These are phyloP conservation scores for Colletotrichum sp. DNA, from an alignment of 2,329 filamentous ascomycete genomes.

Conservation along the genomic window DNA sequence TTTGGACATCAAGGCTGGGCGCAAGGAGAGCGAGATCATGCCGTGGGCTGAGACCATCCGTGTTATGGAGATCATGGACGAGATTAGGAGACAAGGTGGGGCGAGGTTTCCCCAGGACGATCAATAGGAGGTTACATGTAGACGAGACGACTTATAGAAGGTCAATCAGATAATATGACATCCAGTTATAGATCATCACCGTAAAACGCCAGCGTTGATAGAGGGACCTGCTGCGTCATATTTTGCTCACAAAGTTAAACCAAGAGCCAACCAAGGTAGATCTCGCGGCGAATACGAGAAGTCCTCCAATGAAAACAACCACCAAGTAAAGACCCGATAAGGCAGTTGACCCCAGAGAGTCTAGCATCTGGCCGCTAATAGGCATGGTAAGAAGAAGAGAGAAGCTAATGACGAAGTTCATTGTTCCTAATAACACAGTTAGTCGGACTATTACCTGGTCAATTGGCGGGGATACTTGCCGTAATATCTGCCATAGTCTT, in stretches of 20 bases:
- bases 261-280: not conserved
- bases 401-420: slow-evolving; percentile 50
- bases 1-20: slow-evolving; percentile 40
- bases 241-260: not conserved
- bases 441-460: not conserved
- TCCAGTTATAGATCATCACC: not conserved
- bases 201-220: not conserved
- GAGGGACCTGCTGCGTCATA: not conserved
- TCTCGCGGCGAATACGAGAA: slow-evolving; percentile 31
- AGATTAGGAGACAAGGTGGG: slow-evolving; percentile 41
- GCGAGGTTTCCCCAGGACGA: slow-evolving; percentile 31
- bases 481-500: slow-evolving; percentile 41
- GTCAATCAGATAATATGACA: not conserved
- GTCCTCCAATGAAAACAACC: slow-evolving; percentile 39
- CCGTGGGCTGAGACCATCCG: slow-evolving; percentile 51
- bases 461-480: not conserved
- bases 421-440: slow-evolving; percentile 29
- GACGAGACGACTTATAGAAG: not conserved
- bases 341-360: slow-evolving; percentile 45
- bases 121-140: not conserved
- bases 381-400: slow-evolving; percentile 50
- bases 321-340: slow-evolving; percentile 51
- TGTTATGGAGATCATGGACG: slow-evolving; percentile 52
- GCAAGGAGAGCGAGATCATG: slow-evolving; percentile 44
- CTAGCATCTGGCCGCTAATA: slow-evolving; percentile 47